Conservation (phyloP, 1,139 yeast species). For the Meyerozyma athensensis region DNA sequence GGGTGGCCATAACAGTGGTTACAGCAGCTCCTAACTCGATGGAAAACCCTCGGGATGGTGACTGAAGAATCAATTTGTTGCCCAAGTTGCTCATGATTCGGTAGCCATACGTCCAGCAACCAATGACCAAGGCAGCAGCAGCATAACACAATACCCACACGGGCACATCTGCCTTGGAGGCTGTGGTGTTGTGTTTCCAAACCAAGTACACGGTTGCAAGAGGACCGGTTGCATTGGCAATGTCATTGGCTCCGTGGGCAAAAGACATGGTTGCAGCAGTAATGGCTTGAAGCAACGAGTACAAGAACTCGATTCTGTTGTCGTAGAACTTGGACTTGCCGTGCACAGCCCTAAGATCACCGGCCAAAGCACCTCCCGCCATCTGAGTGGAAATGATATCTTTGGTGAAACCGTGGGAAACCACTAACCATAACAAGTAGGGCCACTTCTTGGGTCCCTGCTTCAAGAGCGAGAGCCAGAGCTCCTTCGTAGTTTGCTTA, state of each 20-base stretch:
- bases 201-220: conserved; percentile 60
- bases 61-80: conserved; percentile 69
- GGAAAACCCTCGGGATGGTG: conserved; percentile 77
- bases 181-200: conserved; percentile 51
- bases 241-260: conserved; percentile 81
- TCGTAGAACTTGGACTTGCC: conserved; percentile 60
- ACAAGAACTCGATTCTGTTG: conserved; percentile 66
- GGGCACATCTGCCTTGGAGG: conserved; percentile 56
- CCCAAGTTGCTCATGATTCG: conserved; percentile 69
- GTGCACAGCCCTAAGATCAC: conserved; percentile 49
- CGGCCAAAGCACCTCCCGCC: conserved; percentile 28
- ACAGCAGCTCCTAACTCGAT: conserved; percentile 78
- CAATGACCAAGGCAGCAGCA: conserved; percentile 63
- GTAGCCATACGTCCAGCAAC: conserved; percentile 72
- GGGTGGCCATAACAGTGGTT: conserved; percentile 73
- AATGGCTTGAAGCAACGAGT: conserved; percentile 64
- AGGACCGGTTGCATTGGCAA: conserved; percentile 78
- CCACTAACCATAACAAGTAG: conserved; percentile 40
- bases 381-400: conserved; percentile 57
- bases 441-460: conserved; percentile 54
- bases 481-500: conserved; percentile 31
- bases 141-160: conserved; percentile 69
- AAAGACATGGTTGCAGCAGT: conserved; percentile 80
- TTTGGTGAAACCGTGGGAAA: conserved; percentile 59
- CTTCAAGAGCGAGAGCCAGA: conserved; percentile 40